These are phyloP conservation scores for Endocladia muricata DNA, from an alignment of 31 red algal genomes.

Conservation along the genomic window DNA sequence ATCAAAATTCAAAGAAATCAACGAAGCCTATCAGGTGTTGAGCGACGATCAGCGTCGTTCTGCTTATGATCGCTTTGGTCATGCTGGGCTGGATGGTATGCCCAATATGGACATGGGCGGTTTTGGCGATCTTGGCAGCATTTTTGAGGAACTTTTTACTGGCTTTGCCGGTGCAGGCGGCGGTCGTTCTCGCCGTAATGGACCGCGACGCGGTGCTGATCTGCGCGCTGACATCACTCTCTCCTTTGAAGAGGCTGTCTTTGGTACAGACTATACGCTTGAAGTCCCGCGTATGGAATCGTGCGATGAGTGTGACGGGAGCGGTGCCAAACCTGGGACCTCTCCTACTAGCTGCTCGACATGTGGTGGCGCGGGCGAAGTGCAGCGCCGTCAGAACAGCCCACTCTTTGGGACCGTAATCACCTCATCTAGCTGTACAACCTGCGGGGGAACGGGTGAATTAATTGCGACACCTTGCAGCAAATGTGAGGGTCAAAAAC, in stretches of 20 bases:
- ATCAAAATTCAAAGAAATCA: conserved; percentile 81
- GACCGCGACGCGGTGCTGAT: conserved; percentile 87
- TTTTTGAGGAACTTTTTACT: conserved; percentile 97
- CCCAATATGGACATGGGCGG: conserved; percentile 26
- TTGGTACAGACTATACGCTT: conserved; percentile 90
- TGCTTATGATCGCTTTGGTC: conserved; percentile 93
- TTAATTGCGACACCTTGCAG: conserved; percentile 85
- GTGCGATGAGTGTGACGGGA: conserved; percentile 79
- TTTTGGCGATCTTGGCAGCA: conserved; percentile 70
- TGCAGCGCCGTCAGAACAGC: conserved; percentile 83
- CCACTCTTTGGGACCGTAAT: conserved; percentile 86
- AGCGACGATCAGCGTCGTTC: conserved; percentile 71
- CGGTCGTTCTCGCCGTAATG: conserved; percentile 31
- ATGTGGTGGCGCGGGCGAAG: conserved; percentile 86
- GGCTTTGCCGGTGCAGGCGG: conserved; percentile 45
- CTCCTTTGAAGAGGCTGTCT: conserved; percentile 76
- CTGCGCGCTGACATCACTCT: conserved; percentile 87
- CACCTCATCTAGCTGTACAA: conserved; percentile 65
- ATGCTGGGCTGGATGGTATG: conserved; percentile 82
- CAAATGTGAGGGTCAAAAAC: conserved; percentile 80
- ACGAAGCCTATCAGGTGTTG: conserved; percentile 87
- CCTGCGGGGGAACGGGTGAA: conserved; percentile 82
- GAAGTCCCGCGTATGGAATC: conserved; percentile 81
- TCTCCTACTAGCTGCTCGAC: conserved; percentile 61
- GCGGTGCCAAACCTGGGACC: conserved; percentile 71